Base-by-base conservation (phyloP, 179 eudicot genomes). In the Spergularia azorica region DNA sequence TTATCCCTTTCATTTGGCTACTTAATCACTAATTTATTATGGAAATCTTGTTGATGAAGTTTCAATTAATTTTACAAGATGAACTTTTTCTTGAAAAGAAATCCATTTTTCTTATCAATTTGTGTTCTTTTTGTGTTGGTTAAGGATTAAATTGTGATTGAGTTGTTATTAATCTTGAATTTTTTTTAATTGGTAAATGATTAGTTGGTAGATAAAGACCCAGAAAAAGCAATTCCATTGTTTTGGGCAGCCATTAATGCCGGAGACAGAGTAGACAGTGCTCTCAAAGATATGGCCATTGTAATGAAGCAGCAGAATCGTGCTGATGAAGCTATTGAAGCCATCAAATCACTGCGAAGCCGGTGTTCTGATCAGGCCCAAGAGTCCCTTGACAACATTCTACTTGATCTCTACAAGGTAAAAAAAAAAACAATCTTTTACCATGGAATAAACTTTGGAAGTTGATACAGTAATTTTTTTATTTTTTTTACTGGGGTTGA, bases 181-280 rank as follows among this genome's bases (percentile, higher is more conserved):
- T 56, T 46, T 72, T 43, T 67, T 64, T 64, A 6, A 6, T 73
- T 43, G 62, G 39, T 51, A 3, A 41, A 13, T 70, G 63, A 17
- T 74, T 83, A 91, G 97, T 81, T 94, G 84, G 96, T 94, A 65
- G 98, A 94, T 54, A 94, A 94, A 86, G 98, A 94, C 70, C 98
- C 98, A 8, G 97, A 92, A 76, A 94, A 84, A 79, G 95, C 98
- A 54, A 92, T 92, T 26, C 97, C 98, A 0, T 43, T 94, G 79
- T 94, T 94, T 56, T 94, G 98, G 98, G 98, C 97, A 52, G 97
- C 97, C 6, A 94, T 94, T 41, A 94, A 94, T 73, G 92, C 98
- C 0, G 98, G 98, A 54, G 98, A 94, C 64, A 85, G 97, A 86
- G 95, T 94, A 21, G 98, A 94, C 48, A 94, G 98, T 85, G 98